Evolutionary conservation across 495 filamentous ascomycete species (phyloP).

Genomic region (Usnea hakonensis): DNA sequence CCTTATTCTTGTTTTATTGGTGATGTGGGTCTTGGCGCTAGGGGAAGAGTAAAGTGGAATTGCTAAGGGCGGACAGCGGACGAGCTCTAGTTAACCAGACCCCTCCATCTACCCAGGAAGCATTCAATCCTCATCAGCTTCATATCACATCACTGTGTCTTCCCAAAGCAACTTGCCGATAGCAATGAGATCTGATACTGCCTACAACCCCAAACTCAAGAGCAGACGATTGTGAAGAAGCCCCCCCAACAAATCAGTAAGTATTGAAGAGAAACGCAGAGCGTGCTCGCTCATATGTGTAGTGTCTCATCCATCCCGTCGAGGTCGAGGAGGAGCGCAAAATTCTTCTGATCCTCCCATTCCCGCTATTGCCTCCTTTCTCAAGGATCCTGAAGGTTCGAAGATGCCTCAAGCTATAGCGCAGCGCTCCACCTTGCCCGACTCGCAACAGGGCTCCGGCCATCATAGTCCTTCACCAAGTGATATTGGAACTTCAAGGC

Average conservation of each 20-base stretch:
- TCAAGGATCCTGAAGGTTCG: background rate
- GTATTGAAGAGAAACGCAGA: background rate
- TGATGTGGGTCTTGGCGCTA: too few relatives aligned
- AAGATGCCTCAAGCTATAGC: background rate
- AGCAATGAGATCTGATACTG: background rate
- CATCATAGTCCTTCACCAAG: slow-evolving; percentile 23
- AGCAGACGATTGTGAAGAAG: slow-evolving; percentile 19
- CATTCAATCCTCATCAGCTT: background rate
- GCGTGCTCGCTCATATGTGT: background rate
- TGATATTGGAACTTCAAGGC: slow-evolving; percentile 6
- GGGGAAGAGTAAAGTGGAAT: too few relatives aligned
- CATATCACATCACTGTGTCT: background rate
- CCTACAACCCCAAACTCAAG: slow-evolving; percentile 15
- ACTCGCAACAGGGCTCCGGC: slow-evolving; percentile 22
- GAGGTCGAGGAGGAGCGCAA: background rate
- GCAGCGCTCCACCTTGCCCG: slow-evolving; percentile 1
- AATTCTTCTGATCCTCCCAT: background rate
- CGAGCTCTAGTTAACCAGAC: too few relatives aligned
- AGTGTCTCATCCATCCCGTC: background rate
- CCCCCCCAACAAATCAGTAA: slow-evolving; percentile 10
- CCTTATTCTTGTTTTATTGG: too few relatives aligned
- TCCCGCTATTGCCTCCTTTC: background rate
- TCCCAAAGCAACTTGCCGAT: background rate
- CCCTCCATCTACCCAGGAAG: background rate
- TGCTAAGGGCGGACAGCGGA: too few relatives aligned